Percentiles rank a stretch among this genome's conserved stretches.
These are phyloP conservation scores for Arthrinium phaeospermum DNA, from an alignment of 2,329 filamentous ascomycete genomes.

Conservation along the genomic window DNA sequence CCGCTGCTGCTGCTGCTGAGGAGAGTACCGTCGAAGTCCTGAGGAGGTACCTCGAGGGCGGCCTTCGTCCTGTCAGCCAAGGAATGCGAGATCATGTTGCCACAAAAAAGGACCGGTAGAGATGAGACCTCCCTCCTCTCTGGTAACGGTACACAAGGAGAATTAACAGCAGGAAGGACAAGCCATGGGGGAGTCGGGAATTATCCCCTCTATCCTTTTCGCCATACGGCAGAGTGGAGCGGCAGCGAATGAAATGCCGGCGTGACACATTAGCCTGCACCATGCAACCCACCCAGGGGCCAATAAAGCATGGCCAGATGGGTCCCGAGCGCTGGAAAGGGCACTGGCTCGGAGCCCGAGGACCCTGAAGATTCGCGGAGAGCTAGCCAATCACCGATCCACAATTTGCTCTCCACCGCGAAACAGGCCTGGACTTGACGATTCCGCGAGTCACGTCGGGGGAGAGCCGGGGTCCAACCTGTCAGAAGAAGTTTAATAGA, in stretches of 20 bases:
- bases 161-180: not conserved
- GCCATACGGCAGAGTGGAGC: not conserved
- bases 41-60: not conserved
- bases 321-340: not conserved
- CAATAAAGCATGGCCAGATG: not conserved
- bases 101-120: constrained; percentile 7
- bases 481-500: constrained; percentile 5
- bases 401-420: not conserved
- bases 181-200: not conserved
- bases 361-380: not conserved
- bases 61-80: not conserved
- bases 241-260: not conserved
- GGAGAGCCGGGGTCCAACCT: not conserved
- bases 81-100: constrained; percentile 5
- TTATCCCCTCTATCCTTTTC: not conserved
- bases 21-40: not conserved
- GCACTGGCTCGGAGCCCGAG: not conserved
- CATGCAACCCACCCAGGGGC: not conserved
- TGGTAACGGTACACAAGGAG: not conserved
- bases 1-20: not conserved
- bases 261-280: not conserved
- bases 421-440: not conserved
- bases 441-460: not conserved
- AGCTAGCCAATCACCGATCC: not conserved
- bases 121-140: not conserved